Evolutionary conservation across 805 yeast genomes (phyloP).

Genomic region (Barnettozyma sp.): DNA sequence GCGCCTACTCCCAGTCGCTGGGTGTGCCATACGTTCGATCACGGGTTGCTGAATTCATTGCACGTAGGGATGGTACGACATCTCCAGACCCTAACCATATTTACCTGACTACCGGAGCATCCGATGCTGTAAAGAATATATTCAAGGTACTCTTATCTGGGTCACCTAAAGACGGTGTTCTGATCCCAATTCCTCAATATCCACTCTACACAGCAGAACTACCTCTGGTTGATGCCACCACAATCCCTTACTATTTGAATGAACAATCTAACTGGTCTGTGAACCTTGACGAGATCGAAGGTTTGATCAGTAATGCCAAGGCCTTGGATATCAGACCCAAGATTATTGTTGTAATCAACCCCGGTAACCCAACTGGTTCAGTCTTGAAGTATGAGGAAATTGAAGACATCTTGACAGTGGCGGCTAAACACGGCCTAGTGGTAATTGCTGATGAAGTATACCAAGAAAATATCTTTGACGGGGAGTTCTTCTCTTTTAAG

Average conservation of each 20-base stretch:
- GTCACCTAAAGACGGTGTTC: constrained; percentile 55
- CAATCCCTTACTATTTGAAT: constrained; percentile 80
- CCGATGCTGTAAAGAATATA: constrained; percentile 82
- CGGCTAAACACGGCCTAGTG: constrained; percentile 79
- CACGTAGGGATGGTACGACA: constrained; percentile 71
- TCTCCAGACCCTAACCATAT: constrained; percentile 57
- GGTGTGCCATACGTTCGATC: constrained; percentile 71
- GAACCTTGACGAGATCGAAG: constrained; percentile 56
- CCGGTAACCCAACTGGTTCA: constrained; percentile 98
- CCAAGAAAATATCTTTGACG: constrained; percentile 83
- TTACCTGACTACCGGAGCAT: constrained; percentile 89
- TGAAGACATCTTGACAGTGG: constrained; percentile 63
- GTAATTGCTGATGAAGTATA: constrained; percentile 97
- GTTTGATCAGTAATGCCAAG: constrained; percentile 41
- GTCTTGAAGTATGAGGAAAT: constrained; percentile 61
- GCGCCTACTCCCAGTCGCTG: constrained; percentile 93
- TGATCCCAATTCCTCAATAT: constrained; percentile 97
- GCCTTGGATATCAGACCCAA: constrained; percentile 55
- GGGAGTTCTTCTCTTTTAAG: constrained; percentile 79
- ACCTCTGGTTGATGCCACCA: constrained; percentile 73
- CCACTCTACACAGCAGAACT: constrained; percentile 95
- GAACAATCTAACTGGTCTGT: constrained; percentile 84
- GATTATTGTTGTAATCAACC: constrained; percentile 88
- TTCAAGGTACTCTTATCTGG: constrained; percentile 65
- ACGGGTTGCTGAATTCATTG: constrained; percentile 75